phyloP scores from a whole-genome alignment of 2,329 filamentous ascomycete genomes.

The Neonectria punicea region DNA sequence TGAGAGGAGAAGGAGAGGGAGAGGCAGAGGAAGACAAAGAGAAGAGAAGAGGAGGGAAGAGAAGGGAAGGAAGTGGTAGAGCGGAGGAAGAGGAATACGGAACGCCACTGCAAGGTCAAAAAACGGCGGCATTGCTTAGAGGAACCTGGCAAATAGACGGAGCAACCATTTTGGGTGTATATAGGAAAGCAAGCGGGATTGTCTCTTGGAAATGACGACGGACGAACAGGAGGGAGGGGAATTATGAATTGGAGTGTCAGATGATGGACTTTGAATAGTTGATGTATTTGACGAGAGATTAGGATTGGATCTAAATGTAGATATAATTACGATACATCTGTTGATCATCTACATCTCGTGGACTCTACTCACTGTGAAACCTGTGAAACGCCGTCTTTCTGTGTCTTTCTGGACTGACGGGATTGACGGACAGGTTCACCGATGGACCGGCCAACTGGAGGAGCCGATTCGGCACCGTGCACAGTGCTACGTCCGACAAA shows the following conservation, averaged over 20 bases:
- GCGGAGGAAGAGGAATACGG: conserved; percentile 2
- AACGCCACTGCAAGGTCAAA: conserved; percentile 19
- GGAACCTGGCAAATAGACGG: conserved; percentile 28
- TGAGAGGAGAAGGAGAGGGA: not conserved
- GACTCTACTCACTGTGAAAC: too few species aligned
- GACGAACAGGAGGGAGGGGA: conserved; percentile 2
- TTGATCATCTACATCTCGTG: not conserved
- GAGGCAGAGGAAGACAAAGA: not conserved
- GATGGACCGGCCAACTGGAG: not conserved
- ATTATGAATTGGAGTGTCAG: conserved; percentile 10
- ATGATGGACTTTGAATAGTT: conserved; percentile 10
- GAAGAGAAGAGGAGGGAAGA: not conserved
- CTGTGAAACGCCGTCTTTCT: too few species aligned
- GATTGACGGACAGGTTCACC: not conserved
- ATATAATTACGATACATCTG: conserved; percentile 23
- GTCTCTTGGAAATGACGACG: conserved; percentile 25
- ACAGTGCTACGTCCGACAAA: conserved; percentile 15
- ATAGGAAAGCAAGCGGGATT: conserved; percentile 22
- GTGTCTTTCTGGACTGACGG: too few species aligned
- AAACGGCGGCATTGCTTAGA: conserved; percentile 27
- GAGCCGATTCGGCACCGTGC: conserved; percentile 22
- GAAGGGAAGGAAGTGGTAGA: not conserved
- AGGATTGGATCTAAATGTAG: conserved; percentile 5
- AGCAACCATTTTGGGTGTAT: conserved; percentile 24
- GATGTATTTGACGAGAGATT: conserved; percentile 17